Evolutionary conservation across 2,329 filamentous ascomycete genomes (phyloP), one percentile per base, ranked within the genome.

Genomic region (Penicillium sp.): DNA sequence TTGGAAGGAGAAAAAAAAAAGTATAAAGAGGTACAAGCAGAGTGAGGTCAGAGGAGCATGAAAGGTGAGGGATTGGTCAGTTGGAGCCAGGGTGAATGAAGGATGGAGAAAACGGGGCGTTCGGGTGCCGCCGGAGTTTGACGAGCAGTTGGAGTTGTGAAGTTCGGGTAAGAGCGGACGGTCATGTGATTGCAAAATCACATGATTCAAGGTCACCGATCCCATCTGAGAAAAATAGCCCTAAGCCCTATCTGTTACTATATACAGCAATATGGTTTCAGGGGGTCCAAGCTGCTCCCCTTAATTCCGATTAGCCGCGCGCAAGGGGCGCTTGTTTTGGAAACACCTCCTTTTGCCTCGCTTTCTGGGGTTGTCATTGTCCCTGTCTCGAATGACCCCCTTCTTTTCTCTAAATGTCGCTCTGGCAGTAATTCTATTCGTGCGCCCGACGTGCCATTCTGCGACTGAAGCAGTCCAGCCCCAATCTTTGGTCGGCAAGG

Each of bases 271-370:
- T 32, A 24, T 48, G 25, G 44, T 48, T 46, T 54, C 53, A 56
- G 53, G 54, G 24, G 46, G 46, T 29, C 41, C 38, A 29, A 29
- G 27, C 27, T 20, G 20, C 45, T 41, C 35, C 52, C 37, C 50
- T 37, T 37, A 20, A 37, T 37, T 18, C 59, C 56, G 43, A 50
- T 57, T 62, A 69, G 59, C 58, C 67, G 67, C 67, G 67, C 66
- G 66, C 61, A 66, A 68, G 65, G 63, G 60, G 67, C 67, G 67
- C 66, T 66, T 69, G 64, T 64, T 28, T 64, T 64, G 47, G 52
- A 48, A 54, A 53, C 52, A 65, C 59, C 63, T 65, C 65, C 66
- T 67, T 67, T 67, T 59, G 56, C 47, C 42, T 47, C 50, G 52
- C 20, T 58, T 54, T 63, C 59, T 55, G 63, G 60, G 62, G 63